Evolutionary conservation across 2,329 filamentous ascomycete species (phyloP).

Genomic region (Calonectria fujianensis): DNA sequence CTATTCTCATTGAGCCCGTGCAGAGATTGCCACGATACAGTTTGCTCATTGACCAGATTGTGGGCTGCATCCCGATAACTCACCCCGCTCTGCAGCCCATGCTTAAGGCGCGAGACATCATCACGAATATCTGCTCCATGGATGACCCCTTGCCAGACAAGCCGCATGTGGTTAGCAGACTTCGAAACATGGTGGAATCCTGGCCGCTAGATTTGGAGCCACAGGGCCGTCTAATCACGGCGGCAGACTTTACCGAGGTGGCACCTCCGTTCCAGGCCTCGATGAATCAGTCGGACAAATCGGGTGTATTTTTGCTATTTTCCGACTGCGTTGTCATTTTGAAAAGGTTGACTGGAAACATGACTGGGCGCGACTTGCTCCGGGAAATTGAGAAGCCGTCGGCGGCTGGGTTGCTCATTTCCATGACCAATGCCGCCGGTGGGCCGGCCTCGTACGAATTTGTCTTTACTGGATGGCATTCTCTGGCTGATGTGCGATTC

Average conservation of each 20-base stretch:
- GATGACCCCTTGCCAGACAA: slow-evolving; percentile 83
- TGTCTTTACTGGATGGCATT: slow-evolving; percentile 83
- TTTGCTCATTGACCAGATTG: slow-evolving; percentile 96
- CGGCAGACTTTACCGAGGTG: slow-evolving; percentile 87
- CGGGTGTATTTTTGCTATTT: slow-evolving; percentile 88
- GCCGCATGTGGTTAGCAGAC: slow-evolving; percentile 81
- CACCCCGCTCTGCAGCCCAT: slow-evolving; percentile 90
- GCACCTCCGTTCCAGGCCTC: slow-evolving; percentile 79
- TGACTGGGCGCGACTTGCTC: slow-evolving; percentile 84
- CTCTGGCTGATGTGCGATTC: slow-evolving; percentile 81
- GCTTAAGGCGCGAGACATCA: slow-evolving; percentile 92
- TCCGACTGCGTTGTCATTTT: slow-evolving; percentile 87
- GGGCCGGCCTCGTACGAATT: slow-evolving; percentile 81
- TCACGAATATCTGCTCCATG: slow-evolving; percentile 97
- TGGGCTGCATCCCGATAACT: slow-evolving; percentile 87
- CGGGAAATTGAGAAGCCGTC: slow-evolving; percentile 90
- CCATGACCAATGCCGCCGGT: slow-evolving; percentile 78
- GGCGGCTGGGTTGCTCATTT: slow-evolving; percentile 76
- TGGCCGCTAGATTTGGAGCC: slow-evolving; percentile 85
- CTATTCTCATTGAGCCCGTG: slow-evolving; percentile 95
- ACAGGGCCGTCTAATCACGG: slow-evolving; percentile 85
- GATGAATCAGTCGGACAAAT: slow-evolving; percentile 66
- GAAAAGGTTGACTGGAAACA: slow-evolving; percentile 79
- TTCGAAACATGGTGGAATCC: slow-evolving; percentile 84
- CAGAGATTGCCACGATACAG: slow-evolving; percentile 96